Conservation (phyloP, 352 stramenopile species). For the Peronospora farinosa region DNA sequence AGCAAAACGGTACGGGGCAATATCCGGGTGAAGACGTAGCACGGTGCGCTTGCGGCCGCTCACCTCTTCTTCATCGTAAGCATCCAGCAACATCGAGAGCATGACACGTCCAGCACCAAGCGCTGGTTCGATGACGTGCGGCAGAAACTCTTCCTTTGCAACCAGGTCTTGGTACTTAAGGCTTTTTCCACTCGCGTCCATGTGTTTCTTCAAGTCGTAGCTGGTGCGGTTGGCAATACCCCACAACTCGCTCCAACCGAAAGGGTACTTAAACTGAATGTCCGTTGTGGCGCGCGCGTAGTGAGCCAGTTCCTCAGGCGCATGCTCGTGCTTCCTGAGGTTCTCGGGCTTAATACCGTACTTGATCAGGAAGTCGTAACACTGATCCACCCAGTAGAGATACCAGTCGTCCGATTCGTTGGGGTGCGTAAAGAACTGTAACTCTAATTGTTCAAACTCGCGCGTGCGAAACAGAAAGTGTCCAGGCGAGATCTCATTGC, state of each 20-base stretch:
- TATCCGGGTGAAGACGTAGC: slow-evolving; percentile 89
- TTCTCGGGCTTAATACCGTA: slow-evolving; percentile 86
- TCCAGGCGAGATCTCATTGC: slow-evolving; percentile 96
- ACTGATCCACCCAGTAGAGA: slow-evolving; percentile 90
- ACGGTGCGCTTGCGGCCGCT: slow-evolving; percentile 73
- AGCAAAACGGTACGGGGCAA: slow-evolving; percentile 90
- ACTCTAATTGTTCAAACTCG: slow-evolving; percentile 98
- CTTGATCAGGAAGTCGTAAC: slow-evolving; percentile 86
- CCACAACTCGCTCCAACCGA: slow-evolving; percentile 95
- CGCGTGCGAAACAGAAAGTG: slow-evolving; percentile 96
- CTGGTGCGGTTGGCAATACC: slow-evolving; percentile 93
- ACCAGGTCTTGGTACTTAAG: slow-evolving; percentile 58
- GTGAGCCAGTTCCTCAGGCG: slow-evolving; percentile 91
- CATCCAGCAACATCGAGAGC: slow-evolving; percentile 91
- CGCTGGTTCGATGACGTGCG: slow-evolving; percentile 92
- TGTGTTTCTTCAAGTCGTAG: slow-evolving; percentile 95
- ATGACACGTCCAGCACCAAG: slow-evolving; percentile 90
- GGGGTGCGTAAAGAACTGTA: slow-evolving; percentile 78
- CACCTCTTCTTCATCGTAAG: slow-evolving; percentile 93
- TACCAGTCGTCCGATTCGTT: slow-evolving; percentile 72
- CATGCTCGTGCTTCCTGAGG: slow-evolving; percentile 90
- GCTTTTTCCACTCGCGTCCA: slow-evolving; percentile 89
- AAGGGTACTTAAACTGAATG: slow-evolving; percentile 96
- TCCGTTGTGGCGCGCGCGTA: slow-evolving; percentile 95
- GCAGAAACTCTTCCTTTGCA: slow-evolving; percentile 87